phyloP scores from a whole-genome alignment of 768 basidiomycete genomes.

The Termitomyces sp. region DNA sequence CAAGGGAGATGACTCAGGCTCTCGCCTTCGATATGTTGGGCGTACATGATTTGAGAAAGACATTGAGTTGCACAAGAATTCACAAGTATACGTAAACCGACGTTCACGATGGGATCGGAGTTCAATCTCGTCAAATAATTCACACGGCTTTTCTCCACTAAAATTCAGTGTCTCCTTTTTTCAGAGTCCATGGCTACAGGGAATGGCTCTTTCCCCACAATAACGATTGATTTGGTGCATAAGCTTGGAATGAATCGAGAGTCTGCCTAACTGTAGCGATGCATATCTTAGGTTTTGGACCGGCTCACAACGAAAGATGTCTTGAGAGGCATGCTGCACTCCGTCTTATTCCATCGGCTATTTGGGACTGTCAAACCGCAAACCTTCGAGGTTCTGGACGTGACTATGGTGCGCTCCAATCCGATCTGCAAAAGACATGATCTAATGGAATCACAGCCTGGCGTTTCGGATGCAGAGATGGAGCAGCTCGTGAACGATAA shows the following conservation, averaged over 20 bases:
- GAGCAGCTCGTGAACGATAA: constrained; percentile 72
- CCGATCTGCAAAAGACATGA: too few relatives aligned
- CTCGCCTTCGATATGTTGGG: too few relatives aligned
- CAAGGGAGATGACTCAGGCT: too few relatives aligned
- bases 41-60: too few relatives aligned
- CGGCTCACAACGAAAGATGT: constrained; percentile 72
- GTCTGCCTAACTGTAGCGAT: constrained; percentile 7
- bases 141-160: not conserved
- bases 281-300: constrained; percentile 59
- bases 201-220: constrained; percentile 13
- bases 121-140: not conserved
- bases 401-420: constrained; percentile 67
- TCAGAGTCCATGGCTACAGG: constrained; percentile 14
- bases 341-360: constrained; percentile 79
- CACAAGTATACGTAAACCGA: too few relatives aligned
- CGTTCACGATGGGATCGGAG: too few relatives aligned
- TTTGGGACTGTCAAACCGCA: constrained; percentile 79
- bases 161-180: not conserved
- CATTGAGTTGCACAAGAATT: too few relatives aligned
- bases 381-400: constrained; percentile 77
- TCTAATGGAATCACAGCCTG: constrained; percentile 49
- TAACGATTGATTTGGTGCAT: constrained; percentile 19
- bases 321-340: constrained; percentile 73
- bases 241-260: constrained; percentile 3
- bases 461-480: constrained; percentile 71